Evolutionary conservation across 768 basidiomycete genomes (phyloP).

Genomic region (Boletus sp.): DNA sequence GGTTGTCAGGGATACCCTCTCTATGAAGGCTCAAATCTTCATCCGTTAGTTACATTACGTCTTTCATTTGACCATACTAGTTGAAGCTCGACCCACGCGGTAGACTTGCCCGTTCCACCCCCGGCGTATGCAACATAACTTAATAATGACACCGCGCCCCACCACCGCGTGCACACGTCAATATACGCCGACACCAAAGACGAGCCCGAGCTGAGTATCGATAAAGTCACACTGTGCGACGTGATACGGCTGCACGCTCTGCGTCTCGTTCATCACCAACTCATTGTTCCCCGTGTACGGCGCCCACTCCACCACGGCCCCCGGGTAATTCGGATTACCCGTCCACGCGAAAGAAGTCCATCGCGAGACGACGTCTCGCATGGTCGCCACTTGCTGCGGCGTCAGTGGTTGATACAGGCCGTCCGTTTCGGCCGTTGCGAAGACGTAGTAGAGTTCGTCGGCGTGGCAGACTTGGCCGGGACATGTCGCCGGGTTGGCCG

Average conservation of each 20-base stretch:
- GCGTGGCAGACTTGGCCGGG: slow-evolving; percentile 11
- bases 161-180: neutral
- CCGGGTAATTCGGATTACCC: slow-evolving; percentile 10
- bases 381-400: neutral
- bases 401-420: slow-evolving; percentile 12
- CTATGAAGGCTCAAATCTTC: neutral
- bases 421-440: slow-evolving; percentile 12
- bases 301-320: slow-evolving; percentile 2
- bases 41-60: neutral
- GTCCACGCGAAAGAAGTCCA: slow-evolving; percentile 10
- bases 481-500: slow-evolving; percentile 2
- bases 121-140: too few relatives aligned
- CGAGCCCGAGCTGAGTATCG: neutral
- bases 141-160: too few relatives aligned
- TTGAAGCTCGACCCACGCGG: neutral
- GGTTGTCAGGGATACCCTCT: neutral
- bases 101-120: too few relatives aligned
- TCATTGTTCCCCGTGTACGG: slow-evolving; percentile 11
- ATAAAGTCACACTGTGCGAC: slow-evolving; percentile 9
- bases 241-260: neutral
- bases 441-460: slow-evolving; percentile 12
- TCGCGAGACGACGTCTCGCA: neutral
- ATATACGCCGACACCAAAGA: neutral
- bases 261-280: neutral
- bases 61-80: neutral